Conservation (phyloP, 257 asterid genomes). For the Ehretia macrophylla region DNA sequence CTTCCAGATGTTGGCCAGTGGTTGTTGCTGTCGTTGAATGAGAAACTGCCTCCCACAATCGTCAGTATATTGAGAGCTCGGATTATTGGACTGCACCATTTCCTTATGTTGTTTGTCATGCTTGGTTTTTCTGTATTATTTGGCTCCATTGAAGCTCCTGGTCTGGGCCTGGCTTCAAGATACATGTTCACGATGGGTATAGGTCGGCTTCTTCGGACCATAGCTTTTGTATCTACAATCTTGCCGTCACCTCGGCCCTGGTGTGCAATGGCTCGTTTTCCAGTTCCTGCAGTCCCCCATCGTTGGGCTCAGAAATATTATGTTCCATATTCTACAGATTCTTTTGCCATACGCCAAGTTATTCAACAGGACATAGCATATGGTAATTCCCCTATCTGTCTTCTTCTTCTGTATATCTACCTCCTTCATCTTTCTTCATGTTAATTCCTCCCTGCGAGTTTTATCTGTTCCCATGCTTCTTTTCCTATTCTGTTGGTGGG, state of each 20-base stretch:
- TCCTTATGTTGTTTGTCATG: slow-evolving; percentile 90
- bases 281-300: slow-evolving; percentile 74
- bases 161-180: slow-evolving; percentile 89
- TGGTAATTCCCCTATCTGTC: slow-evolving; percentile 34
- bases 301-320: slow-evolving; percentile 91
- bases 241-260: slow-evolving; percentile 97
- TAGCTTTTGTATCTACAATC: slow-evolving; percentile 85
- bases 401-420: slow-evolving; percentile 5
- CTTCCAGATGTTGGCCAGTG: slow-evolving; percentile 99
- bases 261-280: slow-evolving; percentile 88
- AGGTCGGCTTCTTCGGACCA: slow-evolving; percentile 85
- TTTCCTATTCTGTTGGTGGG: no score
- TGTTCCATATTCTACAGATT: slow-evolving; percentile 72
- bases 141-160: slow-evolving; percentile 89
- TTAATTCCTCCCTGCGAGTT: neutral
- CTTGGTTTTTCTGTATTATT: slow-evolving; percentile 89
- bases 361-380: slow-evolving; percentile 68
- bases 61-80: slow-evolving; percentile 76
- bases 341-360: slow-evolving; percentile 62
- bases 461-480: neutral
- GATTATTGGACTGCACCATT: slow-evolving; percentile 92
- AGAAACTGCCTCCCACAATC: slow-evolving; percentile 58
- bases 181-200: slow-evolving; percentile 97
- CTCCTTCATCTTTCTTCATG: neutral
- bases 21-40: slow-evolving; percentile 79